Evolutionary conservation across 805 yeast species (phyloP).

Genomic region (Candida gorgasii): DNA sequence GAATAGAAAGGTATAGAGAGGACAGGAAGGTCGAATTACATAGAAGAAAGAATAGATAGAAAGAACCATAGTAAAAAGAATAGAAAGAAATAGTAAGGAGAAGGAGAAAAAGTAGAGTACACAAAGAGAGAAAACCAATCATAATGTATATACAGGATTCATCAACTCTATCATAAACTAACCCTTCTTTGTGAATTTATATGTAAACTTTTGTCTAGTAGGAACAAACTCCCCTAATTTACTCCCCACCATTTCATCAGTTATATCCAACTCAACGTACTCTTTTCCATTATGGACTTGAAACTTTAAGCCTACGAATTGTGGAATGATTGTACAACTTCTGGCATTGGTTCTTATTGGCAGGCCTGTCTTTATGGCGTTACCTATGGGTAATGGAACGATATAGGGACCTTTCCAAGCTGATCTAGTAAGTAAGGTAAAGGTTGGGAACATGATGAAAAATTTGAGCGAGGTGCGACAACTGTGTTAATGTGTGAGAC

Average conservation of each 20-base stretch:
- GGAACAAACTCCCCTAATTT: constrained; percentile 95
- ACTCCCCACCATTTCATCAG: constrained; percentile 96
- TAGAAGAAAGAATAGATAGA: too few relatives aligned
- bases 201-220: constrained; percentile 84
- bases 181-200: constrained; percentile 67
- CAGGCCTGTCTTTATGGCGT: constrained; percentile 75
- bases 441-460: constrained; percentile 7
- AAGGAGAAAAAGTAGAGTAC: too few relatives aligned
- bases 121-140: too few relatives aligned
- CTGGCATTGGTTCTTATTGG: constrained; percentile 97
- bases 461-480: constrained; percentile 7
- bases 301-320: constrained; percentile 90
- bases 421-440: constrained; percentile 30
- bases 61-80: too few relatives aligned
- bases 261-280: constrained; percentile 81
- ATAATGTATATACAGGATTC: too few relatives aligned
- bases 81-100: too few relatives aligned
- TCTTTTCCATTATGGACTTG: constrained; percentile 96
- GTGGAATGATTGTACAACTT: constrained; percentile 91
- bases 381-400: constrained; percentile 90
- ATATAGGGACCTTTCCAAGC: constrained; percentile 79
- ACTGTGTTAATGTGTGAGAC: too few relatives aligned
- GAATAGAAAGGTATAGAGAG: too few relatives aligned
- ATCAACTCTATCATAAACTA: too few relatives aligned
- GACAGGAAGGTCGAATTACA: too few relatives aligned